These are phyloP conservation scores for Pythium biforme DNA, from an alignment of 352 stramenopile genomes.

Conservation along the genomic window DNA sequence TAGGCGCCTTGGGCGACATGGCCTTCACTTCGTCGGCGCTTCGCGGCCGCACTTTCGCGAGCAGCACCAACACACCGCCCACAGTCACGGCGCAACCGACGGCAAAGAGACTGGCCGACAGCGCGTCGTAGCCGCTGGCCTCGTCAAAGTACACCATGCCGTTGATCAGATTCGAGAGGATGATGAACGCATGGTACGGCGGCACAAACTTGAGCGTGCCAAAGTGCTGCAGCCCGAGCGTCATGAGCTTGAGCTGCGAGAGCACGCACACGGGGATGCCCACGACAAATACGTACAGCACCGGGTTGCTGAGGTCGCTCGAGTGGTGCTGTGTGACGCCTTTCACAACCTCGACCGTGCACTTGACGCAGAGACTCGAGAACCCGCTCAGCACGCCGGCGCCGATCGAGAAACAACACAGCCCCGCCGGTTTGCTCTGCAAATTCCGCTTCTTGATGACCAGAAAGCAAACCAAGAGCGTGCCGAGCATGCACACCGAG, in stretches of 20 bases:
- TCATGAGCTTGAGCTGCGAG: constrained; percentile 40
- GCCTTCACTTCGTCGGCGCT: neutral
- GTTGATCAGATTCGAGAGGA: constrained; percentile 42
- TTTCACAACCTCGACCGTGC: constrained; percentile 36
- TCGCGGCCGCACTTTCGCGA: constrained; percentile 26
- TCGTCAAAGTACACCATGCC: constrained; percentile 46
- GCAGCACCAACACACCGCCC: constrained; percentile 35
- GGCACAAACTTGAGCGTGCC: constrained; percentile 48
- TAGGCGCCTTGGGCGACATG: neutral
- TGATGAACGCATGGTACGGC: constrained; percentile 47
- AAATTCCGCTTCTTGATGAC: constrained; percentile 20
- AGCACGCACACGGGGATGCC: constrained; percentile 32
- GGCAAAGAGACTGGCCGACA: constrained; percentile 27
- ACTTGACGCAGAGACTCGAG: constrained; percentile 40
- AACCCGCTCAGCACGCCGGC: constrained; percentile 38
- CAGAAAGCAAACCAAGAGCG: constrained; percentile 14
- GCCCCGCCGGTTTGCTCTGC: constrained; percentile 15
- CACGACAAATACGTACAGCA: constrained; percentile 27
- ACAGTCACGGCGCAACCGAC: constrained; percentile 32
- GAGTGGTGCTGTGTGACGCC: constrained; percentile 21
- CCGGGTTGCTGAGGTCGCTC: constrained; percentile 26
- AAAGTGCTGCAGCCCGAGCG: constrained; percentile 33
- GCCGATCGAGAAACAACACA: constrained; percentile 34
- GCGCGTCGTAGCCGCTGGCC: constrained; percentile 25
- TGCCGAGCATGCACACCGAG: constrained; percentile 23